These are phyloP conservation scores for Paracamarosporium sp. DNA, from an alignment of 2,329 filamentous ascomycete species.

Conservation along the genomic window DNA sequence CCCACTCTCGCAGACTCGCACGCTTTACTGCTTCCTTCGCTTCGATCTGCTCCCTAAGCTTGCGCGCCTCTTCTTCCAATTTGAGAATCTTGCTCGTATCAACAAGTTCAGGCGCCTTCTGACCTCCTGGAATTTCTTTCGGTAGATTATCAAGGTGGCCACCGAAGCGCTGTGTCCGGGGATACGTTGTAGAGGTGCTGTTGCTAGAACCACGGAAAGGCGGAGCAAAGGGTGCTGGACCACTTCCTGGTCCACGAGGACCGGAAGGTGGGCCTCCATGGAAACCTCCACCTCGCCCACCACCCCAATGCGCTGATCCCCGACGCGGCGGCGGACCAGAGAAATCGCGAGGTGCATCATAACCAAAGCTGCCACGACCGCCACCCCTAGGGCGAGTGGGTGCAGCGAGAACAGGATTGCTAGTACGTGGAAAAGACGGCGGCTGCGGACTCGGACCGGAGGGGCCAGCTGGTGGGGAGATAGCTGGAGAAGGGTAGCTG, in stretches of 20 bases:
- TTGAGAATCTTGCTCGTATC: constrained; percentile 53
- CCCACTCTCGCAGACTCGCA: constrained; percentile 54
- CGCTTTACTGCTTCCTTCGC: constrained; percentile 55
- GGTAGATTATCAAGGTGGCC: constrained; percentile 53
- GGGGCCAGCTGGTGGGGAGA: constrained; percentile 50
- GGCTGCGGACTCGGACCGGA: constrained; percentile 34
- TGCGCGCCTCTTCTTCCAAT: constrained; percentile 56
- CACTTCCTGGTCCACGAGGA: constrained; percentile 37
- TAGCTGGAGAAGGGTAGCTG: constrained; percentile 44
- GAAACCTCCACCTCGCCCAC: constrained; percentile 38
- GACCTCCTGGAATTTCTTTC: constrained; percentile 53
- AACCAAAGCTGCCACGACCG: constrained; percentile 49
- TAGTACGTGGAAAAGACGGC: constrained; percentile 40
- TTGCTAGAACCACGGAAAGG: constrained; percentile 52
- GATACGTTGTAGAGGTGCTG: constrained; percentile 53
- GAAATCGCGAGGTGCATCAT: constrained; percentile 46
- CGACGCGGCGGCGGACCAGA: constrained; percentile 40
- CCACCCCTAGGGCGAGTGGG: constrained; percentile 50
- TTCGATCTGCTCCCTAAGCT: constrained; percentile 53
- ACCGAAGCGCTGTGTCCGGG: constrained; percentile 55
- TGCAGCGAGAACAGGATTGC: constrained; percentile 46
- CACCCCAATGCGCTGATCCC: constrained; percentile 41
- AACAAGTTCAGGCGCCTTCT: constrained; percentile 50
- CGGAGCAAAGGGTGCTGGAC: constrained; percentile 38
- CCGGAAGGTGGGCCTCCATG: constrained; percentile 42